A percentile compares a stretch with the other conserved stretches of the same genome.
Evolutionary conservation across 164 flowering plant species (phyloP).

Genomic region (Platanus orientalis): DNA sequence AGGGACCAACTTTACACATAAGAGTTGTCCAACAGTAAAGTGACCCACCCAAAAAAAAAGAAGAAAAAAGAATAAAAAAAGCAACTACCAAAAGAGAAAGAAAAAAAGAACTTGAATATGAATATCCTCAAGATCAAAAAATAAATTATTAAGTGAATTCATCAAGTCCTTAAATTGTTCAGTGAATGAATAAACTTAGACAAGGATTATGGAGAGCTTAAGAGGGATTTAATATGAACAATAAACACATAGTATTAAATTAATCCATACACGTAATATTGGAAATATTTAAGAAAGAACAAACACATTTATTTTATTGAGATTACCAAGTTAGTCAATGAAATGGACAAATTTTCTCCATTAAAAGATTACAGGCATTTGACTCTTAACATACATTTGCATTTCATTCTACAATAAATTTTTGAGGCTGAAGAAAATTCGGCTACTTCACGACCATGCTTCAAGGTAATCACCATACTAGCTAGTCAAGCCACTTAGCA

Average conservation of each 20-base stretch:
- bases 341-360: conserved; percentile 64
- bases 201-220: background rate
- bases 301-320: background rate
- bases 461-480: conserved; percentile 17
- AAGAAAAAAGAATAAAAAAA: too few relatives aligned
- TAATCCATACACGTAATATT: conserved; percentile 1
- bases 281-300: conserved; percentile 3
- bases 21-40: too few relatives aligned
- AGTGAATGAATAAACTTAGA: too few relatives aligned
- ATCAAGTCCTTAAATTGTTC: too few relatives aligned
- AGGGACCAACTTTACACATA: too few relatives aligned
- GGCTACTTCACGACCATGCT: conserved; percentile 46
- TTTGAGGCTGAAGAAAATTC: conserved; percentile 43
- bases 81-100: background rate
- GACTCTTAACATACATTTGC: background rate
- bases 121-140: too few relatives aligned
- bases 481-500: conserved; percentile 7
- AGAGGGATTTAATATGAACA: background rate
- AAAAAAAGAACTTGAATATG: too few relatives aligned
- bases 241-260: background rate
- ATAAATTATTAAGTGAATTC: too few relatives aligned
- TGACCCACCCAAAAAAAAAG: too few relatives aligned
- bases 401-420: background rate
- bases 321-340: conserved; percentile 37
- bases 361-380: conserved; percentile 8